Evolutionary conservation across 1,284 basidiomycete species (phyloP).

Genomic region (Microbotryum violaceum): DNA sequence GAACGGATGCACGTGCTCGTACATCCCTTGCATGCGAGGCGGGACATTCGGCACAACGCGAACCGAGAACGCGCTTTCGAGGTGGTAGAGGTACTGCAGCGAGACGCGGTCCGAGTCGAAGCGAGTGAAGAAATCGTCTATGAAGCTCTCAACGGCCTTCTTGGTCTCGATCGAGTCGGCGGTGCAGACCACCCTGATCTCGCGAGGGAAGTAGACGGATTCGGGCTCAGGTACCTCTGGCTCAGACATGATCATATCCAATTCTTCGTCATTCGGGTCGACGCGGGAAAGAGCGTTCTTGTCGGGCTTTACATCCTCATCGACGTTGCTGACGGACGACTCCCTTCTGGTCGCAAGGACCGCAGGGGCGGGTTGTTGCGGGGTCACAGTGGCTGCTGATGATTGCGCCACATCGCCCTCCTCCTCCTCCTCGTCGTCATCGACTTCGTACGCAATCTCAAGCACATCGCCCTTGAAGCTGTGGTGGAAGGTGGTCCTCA

Average conservation of each 20-base stretch:
- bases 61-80: conserved; percentile 23
- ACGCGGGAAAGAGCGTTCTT: background rate
- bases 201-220: conserved; percentile 12
- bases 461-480: conserved; percentile 10
- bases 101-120: conserved; percentile 20
- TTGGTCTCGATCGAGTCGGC: conserved; percentile 11
- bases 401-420: background rate
- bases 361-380: too few species aligned
- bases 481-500: background rate
- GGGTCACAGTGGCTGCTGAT: too few species aligned
- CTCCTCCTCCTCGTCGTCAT: background rate
- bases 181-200: background rate
- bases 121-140: conserved; percentile 23
- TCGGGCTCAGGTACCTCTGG: background rate
- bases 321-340: too few species aligned
- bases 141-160: conserved; percentile 7
- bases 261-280: background rate
- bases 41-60: conserved; percentile 3
- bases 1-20: conserved; percentile 1
- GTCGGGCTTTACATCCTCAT: conserved; percentile 4
- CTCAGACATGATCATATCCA: conserved; percentile 5
- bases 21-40: conserved; percentile 4
- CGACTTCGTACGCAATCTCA: conserved; percentile 4
- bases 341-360: too few species aligned
- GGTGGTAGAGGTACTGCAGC: conserved; percentile 22